A percentile compares a stretch with the other conserved stretches of the same genome.
Conservation (phyloP, 345 rosid species). For the Alliaria petiolata region DNA sequence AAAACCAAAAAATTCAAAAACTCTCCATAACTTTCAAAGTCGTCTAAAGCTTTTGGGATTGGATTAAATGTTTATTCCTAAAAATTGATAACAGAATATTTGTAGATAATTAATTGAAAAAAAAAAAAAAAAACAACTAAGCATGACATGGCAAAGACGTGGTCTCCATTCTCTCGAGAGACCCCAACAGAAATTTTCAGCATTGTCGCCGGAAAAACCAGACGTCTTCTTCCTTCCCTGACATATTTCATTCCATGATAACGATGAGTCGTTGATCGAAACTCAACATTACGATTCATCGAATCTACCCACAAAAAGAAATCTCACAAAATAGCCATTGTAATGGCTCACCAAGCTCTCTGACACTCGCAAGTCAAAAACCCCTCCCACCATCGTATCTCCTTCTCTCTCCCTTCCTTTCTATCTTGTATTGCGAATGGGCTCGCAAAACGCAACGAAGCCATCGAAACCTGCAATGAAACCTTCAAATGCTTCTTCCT, state of each 20-base stretch:
- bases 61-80: background rate
- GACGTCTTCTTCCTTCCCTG: slow-evolving; percentile 5
- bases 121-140: background rate
- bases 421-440: slow-evolving; percentile 28
- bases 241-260: background rate
- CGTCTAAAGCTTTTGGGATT: background rate
- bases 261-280: background rate
- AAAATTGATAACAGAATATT: background rate
- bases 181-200: background rate
- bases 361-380: background rate
- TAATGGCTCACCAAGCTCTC: slow-evolving; percentile 13
- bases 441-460: slow-evolving; percentile 34
- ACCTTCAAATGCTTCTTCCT: slow-evolving; percentile 28
- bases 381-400: background rate
- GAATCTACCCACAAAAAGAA: background rate
- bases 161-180: slow-evolving; percentile 24
- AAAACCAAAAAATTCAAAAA: background rate
- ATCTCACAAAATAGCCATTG: background rate
- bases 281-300: background rate
- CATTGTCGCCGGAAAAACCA: slow-evolving; percentile 24
- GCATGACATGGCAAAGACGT: slow-evolving; percentile 32
- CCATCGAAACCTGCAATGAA: slow-evolving; percentile 37
- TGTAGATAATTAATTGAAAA: background rate
- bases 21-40: background rate
- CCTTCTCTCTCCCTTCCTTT: background rate